Evolutionary conservation across 768 basidiomycete genomes (phyloP).

Genomic region (Hysterangium stoloniferum): DNA sequence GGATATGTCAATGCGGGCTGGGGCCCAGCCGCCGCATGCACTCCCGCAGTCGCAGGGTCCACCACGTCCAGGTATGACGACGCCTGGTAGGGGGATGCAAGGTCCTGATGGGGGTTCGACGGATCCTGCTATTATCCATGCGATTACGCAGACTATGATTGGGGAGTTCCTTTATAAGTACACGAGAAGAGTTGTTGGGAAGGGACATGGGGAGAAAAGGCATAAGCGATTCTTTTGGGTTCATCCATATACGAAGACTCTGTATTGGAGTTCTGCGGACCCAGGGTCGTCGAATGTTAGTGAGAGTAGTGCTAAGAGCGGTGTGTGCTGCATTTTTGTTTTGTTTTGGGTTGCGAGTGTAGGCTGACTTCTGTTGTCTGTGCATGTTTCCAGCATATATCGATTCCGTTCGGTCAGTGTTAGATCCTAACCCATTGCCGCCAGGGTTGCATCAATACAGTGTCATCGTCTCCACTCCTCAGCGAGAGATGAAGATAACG

Average conservation of each 20-base stretch:
- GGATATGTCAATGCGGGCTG: conserved; percentile 29
- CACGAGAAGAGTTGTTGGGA: conserved; percentile 81
- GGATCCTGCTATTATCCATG: conserved; percentile 87
- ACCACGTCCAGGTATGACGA: conserved; percentile 12
- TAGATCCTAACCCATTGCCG: conserved; percentile 94
- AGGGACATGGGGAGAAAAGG: conserved; percentile 81
- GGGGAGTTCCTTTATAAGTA: conserved; percentile 99
- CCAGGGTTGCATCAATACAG: conserved; percentile 90
- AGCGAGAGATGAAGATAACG: conserved; percentile 98
- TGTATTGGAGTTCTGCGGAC: conserved; percentile 96
- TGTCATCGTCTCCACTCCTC: conserved; percentile 85
- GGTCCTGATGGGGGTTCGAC: conserved; percentile 42
- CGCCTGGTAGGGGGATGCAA: conserved; percentile 16
- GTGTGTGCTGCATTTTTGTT: conserved; percentile 57
- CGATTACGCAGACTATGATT: conserved; percentile 99
- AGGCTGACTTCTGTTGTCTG: conserved; percentile 11
- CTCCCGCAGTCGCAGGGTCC: conserved; percentile 5
- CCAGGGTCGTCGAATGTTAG: conserved; percentile 83
- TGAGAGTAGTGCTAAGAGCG: conserved; percentile 94
- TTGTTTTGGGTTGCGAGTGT: no score
- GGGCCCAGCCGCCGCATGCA: conserved; percentile 13
- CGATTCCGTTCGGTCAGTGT: conserved; percentile 82
- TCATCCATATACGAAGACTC: conserved; percentile 96
- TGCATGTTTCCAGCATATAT: conserved; percentile 64
- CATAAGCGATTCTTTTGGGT: conserved; percentile 99